Evolutionary conservation across 192 early-diverging fungal species (phyloP), one percentile per base, ranked within the genome.

Genomic region (Coemansia sp.): DNA sequence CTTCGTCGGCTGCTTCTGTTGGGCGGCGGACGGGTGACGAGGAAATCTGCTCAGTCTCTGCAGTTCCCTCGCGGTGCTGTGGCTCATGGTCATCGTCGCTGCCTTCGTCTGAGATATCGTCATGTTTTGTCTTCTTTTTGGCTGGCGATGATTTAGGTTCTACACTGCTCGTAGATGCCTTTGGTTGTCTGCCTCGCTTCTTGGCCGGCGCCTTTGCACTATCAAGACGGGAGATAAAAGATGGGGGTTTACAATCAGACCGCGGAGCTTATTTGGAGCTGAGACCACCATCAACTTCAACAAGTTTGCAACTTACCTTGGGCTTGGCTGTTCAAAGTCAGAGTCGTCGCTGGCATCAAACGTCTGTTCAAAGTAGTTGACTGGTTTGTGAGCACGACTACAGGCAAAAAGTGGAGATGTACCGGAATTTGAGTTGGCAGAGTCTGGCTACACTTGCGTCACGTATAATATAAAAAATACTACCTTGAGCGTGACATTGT

Each of bases 401-500:
- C 31, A 63, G n/a, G 41, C 41, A 13, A 43, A 43, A n/a, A n/a
- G n/a, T n/a, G n/a, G n/a, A 24, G 22, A 52, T 52, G 50, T 52
- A 10, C 3, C 7, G 10, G 50, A 52, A 47, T 47, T 47, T 10
- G 22, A 53, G 3, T 53, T 53, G 2, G 39, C 12, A 6, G 39
- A 40, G 12, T 11, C 10, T 44, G 13, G 15, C 2, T 16, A 3
- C 43, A 5, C 15, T 44, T 44, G 12, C 1, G 43, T 16, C 12
- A 15, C 16, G 31, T 33, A 13, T 13, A 63, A 20, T 38, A 38
- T 7, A 36, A 38, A 66, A 53, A 41, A 38, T 6, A 39, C 31
- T 79, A 74, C 77, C 77, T 72, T 69, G 73, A 53, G 53, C 78
- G 78, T 10, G 70, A 43, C 78, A 80, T 80, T 61, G 24, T 40